Conservation (phyloP, 78 protist genomes). For the Emiliania huxleyi region DNA sequence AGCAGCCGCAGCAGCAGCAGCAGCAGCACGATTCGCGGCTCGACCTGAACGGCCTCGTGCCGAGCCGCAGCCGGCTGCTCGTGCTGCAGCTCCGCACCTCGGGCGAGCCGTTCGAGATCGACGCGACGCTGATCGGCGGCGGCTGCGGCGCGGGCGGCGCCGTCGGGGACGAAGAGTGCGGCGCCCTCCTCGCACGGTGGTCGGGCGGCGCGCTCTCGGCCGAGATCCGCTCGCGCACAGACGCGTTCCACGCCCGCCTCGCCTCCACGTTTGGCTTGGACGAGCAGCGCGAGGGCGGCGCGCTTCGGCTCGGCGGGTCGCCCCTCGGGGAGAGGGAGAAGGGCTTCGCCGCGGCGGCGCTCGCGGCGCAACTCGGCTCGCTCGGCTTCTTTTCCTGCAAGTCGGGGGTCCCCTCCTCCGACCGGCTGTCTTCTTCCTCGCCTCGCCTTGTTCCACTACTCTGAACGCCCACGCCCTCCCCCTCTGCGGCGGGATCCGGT, state of each 20-base stretch:
- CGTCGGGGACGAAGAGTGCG: too few species aligned
- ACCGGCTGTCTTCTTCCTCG: too few species aligned
- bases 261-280: background rate
- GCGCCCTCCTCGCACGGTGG: too few species aligned
- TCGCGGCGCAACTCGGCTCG: background rate
- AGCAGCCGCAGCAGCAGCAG: too few species aligned
- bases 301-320: background rate
- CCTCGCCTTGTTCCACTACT: too few species aligned
- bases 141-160: too few species aligned
- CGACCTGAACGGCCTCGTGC: background rate
- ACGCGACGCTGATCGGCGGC: background rate
- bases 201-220: too few species aligned
- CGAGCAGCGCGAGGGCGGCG: background rate
- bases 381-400: constrained; percentile 2
- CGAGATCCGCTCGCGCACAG: too few species aligned
- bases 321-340: background rate
- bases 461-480: too few species aligned
- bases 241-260: background rate
- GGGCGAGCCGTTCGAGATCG: background rate
- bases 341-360: background rate
- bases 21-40: too few species aligned
- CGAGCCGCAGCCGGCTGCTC: background rate
- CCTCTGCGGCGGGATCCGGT: too few species aligned
- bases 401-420: too few species aligned
- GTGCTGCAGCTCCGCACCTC: background rate